Base-by-base conservation (phyloP, 2,329 filamentous ascomycete species). In the Fusarium avenaceum region DNA sequence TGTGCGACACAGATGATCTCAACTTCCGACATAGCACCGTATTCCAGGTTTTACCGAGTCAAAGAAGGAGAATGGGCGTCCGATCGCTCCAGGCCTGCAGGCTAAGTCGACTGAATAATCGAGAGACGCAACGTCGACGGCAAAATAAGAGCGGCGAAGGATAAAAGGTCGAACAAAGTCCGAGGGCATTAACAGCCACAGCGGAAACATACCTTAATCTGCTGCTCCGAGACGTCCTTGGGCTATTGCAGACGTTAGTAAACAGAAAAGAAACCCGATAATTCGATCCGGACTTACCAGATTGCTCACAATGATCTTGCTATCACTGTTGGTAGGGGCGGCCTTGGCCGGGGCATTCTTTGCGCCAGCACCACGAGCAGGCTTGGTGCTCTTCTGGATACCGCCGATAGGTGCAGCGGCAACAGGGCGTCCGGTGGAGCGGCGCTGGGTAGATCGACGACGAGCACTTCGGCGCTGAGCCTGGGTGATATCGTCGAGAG, bases 181-280 rank as follows among this genome's bases (percentile, higher is more conserved):
- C 88, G 80, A 86, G 85, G 89, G 85, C 82, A 78, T 81, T 79
- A 83, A 81, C 78, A 83, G 88, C 90, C 90, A 90, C 86, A 91
- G 88, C 86, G 90, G 94, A 92, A 94, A 99, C 96, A 96, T 99
- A 99, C 96, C 96, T 99, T 98, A 86, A 99, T 96, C 90, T 96
- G 93, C 85, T 85, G 85, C 88, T 98, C 95, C 84, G 90, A 93
- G 82, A 99, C 94, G 89, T 99, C 96, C 85, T 91, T 90, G 80
- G 96, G 96, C 93, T 98, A 73, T 33, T 57, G 19, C 10, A 8
- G 15, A 26, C 28, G 81, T 92, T 84, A 91, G 86, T 48, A 45
- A n/a, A 15, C 7, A 15, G n/a, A 13, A 35, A 22, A 20, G 11
- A 3, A 3, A 30, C 9, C 4, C 1, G 65, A 45, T 20, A 33